phyloP scores from a whole-genome alignment of 2,329 filamentous ascomycete genomes.

The Gaeumannomyces tritici region DNA sequence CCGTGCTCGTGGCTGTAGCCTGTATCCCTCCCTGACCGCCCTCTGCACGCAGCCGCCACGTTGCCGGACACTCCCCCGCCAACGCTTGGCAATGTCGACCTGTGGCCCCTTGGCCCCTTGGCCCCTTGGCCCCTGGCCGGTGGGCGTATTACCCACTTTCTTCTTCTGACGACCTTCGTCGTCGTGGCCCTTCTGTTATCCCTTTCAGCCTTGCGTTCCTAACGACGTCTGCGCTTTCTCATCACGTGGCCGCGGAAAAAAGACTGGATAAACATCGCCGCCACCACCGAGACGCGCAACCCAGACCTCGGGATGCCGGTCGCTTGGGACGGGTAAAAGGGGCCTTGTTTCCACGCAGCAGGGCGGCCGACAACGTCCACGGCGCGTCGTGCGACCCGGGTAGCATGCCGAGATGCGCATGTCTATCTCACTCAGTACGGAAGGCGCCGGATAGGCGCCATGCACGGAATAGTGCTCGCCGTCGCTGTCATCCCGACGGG shows the following conservation, averaged over 20 bases:
- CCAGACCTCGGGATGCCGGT: too few relatives aligned
- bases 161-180: background rate
- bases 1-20: background rate
- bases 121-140: background rate
- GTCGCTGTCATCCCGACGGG: background rate
- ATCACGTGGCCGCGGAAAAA: background rate
- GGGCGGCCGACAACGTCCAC: background rate
- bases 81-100: constrained; percentile 2
- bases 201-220: background rate
- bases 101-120: too few relatives aligned
- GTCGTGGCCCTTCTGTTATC: background rate
- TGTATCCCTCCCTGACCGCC: too few relatives aligned
- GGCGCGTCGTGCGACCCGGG: background rate
- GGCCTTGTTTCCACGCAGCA: background rate
- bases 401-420: too few relatives aligned
- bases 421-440: too few relatives aligned
- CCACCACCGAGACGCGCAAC: background rate
- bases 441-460: too few relatives aligned
- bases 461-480: too few relatives aligned
- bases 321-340: background rate
- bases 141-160: background rate
- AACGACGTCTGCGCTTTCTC: background rate
- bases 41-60: background rate
- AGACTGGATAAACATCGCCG: background rate
- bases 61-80: background rate